Conservation (phyloP, 1,284 basidiomycete genomes). For the Cutaneotrichosporon sp. region DNA sequence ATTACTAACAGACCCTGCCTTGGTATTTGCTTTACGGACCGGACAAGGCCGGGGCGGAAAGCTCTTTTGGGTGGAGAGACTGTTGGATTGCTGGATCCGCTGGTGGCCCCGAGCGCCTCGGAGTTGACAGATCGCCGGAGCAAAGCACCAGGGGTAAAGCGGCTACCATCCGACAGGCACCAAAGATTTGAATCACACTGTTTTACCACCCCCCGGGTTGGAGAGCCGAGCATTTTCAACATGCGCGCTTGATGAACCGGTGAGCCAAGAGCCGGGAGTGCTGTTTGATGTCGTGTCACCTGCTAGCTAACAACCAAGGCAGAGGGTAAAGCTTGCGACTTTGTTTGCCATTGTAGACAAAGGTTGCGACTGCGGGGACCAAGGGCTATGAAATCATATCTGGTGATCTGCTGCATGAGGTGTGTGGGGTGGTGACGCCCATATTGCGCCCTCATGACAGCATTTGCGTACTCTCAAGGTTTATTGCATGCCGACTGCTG, state of each 20-base stretch:
- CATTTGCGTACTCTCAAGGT: neutral
- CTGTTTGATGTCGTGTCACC: too few relatives aligned
- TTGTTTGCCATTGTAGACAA: neutral
- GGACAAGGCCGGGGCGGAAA: neutral
- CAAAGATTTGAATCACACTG: neutral
- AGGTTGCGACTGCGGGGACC: neutral
- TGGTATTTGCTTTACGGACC: neutral
- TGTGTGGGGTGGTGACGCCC: neutral
- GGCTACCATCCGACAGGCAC: neutral
- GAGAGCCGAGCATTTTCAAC: too few relatives aligned
- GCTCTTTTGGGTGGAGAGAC: too few relatives aligned
- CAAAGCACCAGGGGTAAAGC: too few relatives aligned
- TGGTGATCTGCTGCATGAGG: too few relatives aligned
- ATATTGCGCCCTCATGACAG: neutral
- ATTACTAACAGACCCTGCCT: neutral
- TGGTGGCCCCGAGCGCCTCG: too few relatives aligned
- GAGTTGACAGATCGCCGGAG: too few relatives aligned
- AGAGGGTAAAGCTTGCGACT: neutral
- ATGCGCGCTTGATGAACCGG: too few relatives aligned
- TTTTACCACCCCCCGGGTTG: too few relatives aligned
- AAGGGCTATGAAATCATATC: neutral
- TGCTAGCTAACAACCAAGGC: too few relatives aligned
- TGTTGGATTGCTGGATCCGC: neutral
- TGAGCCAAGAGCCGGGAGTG: too few relatives aligned
- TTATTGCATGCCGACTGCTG: neutral